Conservation (phyloP, 2,329 filamentous ascomycete genomes). For the Neurospora crassa region DNA sequence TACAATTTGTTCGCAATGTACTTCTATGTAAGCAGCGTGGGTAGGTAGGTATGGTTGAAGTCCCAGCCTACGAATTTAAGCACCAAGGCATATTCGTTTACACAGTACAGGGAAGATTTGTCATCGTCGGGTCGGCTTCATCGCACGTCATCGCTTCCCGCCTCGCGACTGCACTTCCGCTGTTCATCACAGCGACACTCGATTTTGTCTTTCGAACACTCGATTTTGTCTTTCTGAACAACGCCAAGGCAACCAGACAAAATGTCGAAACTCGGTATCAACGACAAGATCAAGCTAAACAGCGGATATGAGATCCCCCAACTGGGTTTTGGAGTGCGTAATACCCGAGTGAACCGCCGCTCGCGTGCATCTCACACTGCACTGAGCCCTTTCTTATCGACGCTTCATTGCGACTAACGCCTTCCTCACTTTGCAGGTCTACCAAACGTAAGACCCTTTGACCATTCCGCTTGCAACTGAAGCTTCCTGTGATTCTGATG, state of each 20-base stretch:
- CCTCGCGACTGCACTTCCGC: neutral
- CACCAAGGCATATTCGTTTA: neutral
- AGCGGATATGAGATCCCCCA: slow-evolving; percentile 44
- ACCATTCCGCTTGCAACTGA: neutral
- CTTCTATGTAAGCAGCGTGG: neutral
- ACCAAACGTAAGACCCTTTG: slow-evolving; percentile 34
- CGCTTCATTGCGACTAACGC: slow-evolving; percentile 4
- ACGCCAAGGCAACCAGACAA: slow-evolving; percentile 11
- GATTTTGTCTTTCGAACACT: neutral
- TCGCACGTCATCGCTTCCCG: neutral
- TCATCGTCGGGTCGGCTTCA: neutral
- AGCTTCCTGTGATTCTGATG: neutral
- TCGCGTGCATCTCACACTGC: neutral
- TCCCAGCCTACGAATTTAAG: neutral
- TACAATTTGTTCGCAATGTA: neutral
- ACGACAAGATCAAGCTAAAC: slow-evolving; percentile 42
- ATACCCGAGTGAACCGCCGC: neutral
- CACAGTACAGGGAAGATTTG: neutral
- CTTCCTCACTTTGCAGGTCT: slow-evolving; percentile 30
- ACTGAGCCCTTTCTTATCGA: neutral
- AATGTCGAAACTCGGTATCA: slow-evolving; percentile 39
- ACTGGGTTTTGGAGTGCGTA: slow-evolving; percentile 44
- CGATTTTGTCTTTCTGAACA: neutral
- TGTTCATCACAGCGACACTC: neutral
- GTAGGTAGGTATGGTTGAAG: neutral